Base-by-base conservation (phyloP, 768 basidiomycete species). In the Lactifluus rugatus region DNA sequence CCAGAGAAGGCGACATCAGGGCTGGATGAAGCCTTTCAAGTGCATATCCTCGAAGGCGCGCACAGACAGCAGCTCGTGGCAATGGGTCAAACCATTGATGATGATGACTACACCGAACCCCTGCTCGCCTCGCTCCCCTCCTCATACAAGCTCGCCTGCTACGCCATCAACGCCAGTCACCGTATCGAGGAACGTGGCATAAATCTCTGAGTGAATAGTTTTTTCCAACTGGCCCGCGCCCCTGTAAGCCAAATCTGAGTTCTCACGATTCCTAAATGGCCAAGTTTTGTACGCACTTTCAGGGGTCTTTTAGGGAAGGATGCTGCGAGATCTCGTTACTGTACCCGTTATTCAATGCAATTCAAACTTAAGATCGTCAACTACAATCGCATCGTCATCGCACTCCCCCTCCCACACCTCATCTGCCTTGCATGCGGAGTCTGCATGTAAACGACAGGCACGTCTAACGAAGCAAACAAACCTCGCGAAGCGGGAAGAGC, bases 101-200 rank as follows among this genome's bases (percentile, higher is more conserved):
- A n/a, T n/a, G n/a, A n/a, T n/a, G n/a, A n/a, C n/a, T n/a, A n/a
- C n/a, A n/a, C n/a, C n/a, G n/a, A n/a, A n/a, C n/a, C n/a, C n/a
- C n/a, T n/a, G n/a, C n/a, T n/a, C n/a, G n/a, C n/a, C n/a, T n/a
- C n/a, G n/a, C n/a, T n/a, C n/a, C n/a, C n/a, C n/a, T n/a, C n/a
- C n/a, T n/a, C n/a, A n/a, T n/a, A n/a, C n/a, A n/a, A n/a, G n/a
- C n/a, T n/a, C n/a, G n/a, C n/a, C n/a, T n/a, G n/a, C n/a, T n/a
- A n/a, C n/a, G n/a, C n/a, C n/a, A n/a, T n/a, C n/a, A n/a, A n/a
- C n/a, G n/a, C n/a, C n/a, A n/a, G n/a, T n/a, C n/a, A n/a, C n/a
- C n/a, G n/a, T n/a, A 75, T 76, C 81, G 81, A 70, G 74, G 80
- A 81, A 81, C 80, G 80, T 82, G 80, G 80, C 80, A 81, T 78